Conservation (phyloP, 2,329 filamentous ascomycete species). For the Clonostachys chloroleuca region DNA sequence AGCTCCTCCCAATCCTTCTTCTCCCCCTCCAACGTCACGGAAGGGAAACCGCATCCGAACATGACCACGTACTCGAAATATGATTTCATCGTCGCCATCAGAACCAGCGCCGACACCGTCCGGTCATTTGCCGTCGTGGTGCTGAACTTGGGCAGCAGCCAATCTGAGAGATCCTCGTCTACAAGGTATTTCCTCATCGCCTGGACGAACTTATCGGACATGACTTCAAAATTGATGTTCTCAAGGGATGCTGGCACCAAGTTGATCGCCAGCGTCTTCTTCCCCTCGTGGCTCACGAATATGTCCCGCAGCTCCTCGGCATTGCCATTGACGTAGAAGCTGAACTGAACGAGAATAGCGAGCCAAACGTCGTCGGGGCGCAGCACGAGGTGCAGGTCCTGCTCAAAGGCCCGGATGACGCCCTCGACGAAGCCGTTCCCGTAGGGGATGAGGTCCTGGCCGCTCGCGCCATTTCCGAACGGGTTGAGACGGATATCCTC, state of each 20-base stretch:
- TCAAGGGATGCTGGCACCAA: too few relatives aligned
- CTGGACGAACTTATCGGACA: conserved; percentile 1
- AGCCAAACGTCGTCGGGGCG: conserved; percentile 51
- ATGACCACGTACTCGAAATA: conserved; percentile 34
- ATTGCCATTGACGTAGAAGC: conserved; percentile 37
- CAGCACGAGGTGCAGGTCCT: conserved; percentile 37
- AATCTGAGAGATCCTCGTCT: conserved; percentile 31
- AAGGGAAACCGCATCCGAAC: conserved; percentile 42
- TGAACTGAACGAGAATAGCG: conserved; percentile 41
- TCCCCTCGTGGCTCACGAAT: conserved; percentile 36
- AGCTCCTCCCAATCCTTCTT: conserved; percentile 32
- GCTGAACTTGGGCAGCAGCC: conserved; percentile 46
- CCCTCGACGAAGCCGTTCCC: conserved; percentile 32
- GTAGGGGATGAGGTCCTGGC: neutral
- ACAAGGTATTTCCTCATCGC: conserved; percentile 28
- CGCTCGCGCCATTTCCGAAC: too few relatives aligned
- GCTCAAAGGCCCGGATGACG: conserved; percentile 29
- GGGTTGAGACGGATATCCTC: neutral
- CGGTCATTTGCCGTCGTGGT: conserved; percentile 41
- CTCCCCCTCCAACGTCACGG: conserved; percentile 44
- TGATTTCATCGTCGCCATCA: conserved; percentile 47
- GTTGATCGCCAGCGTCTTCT: conserved; percentile 6
- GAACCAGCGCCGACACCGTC: conserved; percentile 34
- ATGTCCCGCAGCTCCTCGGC: conserved; percentile 32
- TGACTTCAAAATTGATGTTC: neutral